These are phyloP conservation scores for Coffea canephora DNA, from an alignment of 257 asterid genomes.

Conservation along the genomic window DNA sequence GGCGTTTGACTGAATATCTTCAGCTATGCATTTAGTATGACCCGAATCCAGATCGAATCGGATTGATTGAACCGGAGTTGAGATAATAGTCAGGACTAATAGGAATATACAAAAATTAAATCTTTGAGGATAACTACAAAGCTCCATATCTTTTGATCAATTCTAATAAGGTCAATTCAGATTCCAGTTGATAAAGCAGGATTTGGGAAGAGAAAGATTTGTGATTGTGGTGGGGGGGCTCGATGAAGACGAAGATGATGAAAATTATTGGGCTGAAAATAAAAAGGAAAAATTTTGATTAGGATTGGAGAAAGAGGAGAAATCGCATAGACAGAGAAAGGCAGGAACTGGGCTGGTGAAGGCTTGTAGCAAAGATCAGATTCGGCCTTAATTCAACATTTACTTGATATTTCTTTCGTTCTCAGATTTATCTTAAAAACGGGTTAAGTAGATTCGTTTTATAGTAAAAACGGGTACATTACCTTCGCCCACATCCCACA, in stretches of 20 bases:
- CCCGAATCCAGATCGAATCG: conserved; percentile 87
- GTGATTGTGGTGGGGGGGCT: not conserved
- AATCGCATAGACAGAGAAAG: not conserved
- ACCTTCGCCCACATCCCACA: too few species aligned
- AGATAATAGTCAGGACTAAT: conserved; percentile 41
- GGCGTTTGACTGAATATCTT: conserved; percentile 78
- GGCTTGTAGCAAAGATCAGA: not conserved
- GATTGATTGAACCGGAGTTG: conserved; percentile 56
- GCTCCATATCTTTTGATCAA: conserved; percentile 11
- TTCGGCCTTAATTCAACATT: not conserved
- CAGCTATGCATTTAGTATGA: conserved; percentile 91
- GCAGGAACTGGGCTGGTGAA: not conserved
- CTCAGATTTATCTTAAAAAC: too few species aligned
- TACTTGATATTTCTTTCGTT: too few species aligned
- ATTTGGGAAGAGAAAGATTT: not conserved
- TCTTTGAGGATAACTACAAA: not conserved
- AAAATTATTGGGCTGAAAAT: not conserved
- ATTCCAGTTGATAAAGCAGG: not conserved
- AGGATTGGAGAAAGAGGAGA: not conserved
- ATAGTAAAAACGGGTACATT: too few species aligned
- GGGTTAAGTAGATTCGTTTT: too few species aligned
- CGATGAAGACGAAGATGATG: not conserved
- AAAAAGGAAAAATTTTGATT: not conserved
- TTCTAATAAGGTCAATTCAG: not conserved
- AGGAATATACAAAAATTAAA: conserved; percentile 17